phyloP scores from a whole-genome alignment of 352 stramenopile species.

The Chrysophaeum taylorii region DNA sequence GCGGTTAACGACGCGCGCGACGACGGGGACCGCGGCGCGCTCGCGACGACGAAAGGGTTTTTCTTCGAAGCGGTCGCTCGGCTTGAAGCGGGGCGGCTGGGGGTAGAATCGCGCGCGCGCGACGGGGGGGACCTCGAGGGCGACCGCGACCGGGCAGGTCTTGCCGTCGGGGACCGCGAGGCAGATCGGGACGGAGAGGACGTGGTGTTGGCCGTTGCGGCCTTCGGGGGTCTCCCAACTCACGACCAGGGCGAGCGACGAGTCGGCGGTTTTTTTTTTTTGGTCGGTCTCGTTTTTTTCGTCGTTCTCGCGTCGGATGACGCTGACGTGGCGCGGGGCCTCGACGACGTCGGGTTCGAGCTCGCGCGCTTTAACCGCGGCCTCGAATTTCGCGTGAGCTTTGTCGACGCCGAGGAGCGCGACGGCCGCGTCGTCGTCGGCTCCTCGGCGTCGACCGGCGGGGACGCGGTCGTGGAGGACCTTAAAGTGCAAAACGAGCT shows the following conservation, averaged over 20 bases:
- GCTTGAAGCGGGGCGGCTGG: too few relatives aligned
- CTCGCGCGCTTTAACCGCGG: not conserved
- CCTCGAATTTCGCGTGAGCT: not conserved
- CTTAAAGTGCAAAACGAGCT: not conserved
- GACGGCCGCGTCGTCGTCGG: not conserved
- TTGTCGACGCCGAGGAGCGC: not conserved
- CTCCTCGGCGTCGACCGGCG: not conserved
- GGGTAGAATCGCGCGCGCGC: too few relatives aligned
- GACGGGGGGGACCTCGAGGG: not conserved
- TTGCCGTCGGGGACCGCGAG: not conserved
- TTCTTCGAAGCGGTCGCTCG: too few relatives aligned
- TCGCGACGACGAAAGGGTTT: not conserved
- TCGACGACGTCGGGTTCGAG: not conserved
- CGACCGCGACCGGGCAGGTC: not conserved
- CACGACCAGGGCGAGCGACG: not conserved
- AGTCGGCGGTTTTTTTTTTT: not conserved
- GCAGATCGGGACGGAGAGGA: not conserved
- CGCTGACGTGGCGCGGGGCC: not conserved
- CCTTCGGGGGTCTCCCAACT: not conserved
- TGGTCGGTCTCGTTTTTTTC: not conserved
- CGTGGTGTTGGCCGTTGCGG: not conserved
- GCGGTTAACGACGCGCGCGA: not conserved
- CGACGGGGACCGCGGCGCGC: not conserved
- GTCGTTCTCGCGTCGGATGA: not conserved
- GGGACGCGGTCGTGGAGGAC: too few relatives aligned